Evolutionary conservation across 2,329 filamentous ascomycete species (phyloP).

Genomic region (Colletotrichum sp.): DNA sequence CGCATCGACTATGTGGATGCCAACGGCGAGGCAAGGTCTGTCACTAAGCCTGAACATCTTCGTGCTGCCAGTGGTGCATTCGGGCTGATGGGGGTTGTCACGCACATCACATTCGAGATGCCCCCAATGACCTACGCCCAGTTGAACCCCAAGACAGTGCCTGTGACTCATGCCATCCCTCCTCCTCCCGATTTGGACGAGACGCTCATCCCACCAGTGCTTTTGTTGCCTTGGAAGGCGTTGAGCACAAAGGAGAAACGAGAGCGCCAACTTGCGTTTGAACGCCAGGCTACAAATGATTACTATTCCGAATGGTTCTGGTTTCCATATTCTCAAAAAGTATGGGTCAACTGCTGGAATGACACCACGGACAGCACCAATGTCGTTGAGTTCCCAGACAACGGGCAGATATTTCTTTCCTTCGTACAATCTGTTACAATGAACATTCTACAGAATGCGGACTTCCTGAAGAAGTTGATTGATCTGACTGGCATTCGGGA

Average conservation of each 20-base stretch:
- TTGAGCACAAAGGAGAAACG: conserved; percentile 36
- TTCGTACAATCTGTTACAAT: conserved; percentile 25
- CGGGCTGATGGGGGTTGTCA: conserved; percentile 52
- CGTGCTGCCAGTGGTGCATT: conserved; percentile 49
- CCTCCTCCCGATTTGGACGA: conserved; percentile 35
- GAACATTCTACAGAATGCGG: conserved; percentile 23
- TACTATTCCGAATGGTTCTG: conserved; percentile 57
- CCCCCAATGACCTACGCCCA: conserved; percentile 51
- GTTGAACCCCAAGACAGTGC: conserved; percentile 47
- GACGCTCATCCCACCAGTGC: conserved; percentile 36
- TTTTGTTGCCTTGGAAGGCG: conserved; percentile 33
- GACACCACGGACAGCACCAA: conserved; percentile 33
- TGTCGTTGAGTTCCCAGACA: conserved; percentile 40
- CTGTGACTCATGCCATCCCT: conserved; percentile 46
- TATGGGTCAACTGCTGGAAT: conserved; percentile 32
- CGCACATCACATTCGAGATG: conserved; percentile 52
- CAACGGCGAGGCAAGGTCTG: conserved; percentile 43
- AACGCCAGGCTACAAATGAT: conserved; percentile 38
- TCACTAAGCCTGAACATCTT: conserved; percentile 42
- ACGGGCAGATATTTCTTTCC: conserved; percentile 36
- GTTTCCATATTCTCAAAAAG: conserved; percentile 50
- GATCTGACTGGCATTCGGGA: conserved; percentile 12
- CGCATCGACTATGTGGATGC: conserved; percentile 52
- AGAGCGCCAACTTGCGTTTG: conserved; percentile 39
- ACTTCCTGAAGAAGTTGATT: conserved; percentile 28